phyloP scores from a whole-genome alignment of 2,329 filamentous ascomycete genomes.

The Penicillium sp. region DNA sequence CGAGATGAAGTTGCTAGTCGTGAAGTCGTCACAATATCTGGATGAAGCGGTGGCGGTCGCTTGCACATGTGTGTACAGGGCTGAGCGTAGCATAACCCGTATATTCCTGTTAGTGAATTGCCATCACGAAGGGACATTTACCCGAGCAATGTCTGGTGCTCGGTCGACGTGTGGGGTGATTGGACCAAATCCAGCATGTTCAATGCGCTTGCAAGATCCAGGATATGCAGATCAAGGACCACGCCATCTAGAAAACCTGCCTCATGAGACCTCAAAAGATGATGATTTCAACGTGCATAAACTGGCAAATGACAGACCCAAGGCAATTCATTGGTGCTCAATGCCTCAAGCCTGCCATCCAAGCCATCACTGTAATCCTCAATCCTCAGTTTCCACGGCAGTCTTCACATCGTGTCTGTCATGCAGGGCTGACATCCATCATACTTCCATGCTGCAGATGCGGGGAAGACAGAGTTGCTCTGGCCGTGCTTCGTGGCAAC shows the following conservation, averaged over 20 bases:
- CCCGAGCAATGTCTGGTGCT: background rate
- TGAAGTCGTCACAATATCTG: conserved; percentile 15
- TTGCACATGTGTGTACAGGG: background rate
- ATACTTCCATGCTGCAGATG: background rate
- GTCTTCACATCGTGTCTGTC: background rate
- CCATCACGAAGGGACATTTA: background rate
- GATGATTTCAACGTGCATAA: too few species aligned
- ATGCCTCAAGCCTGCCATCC: too few species aligned
- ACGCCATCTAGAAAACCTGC: too few species aligned
- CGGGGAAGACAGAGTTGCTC: background rate
- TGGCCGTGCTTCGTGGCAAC: background rate
- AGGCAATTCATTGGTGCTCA: too few species aligned
- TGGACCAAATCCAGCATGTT: conserved; percentile 11
- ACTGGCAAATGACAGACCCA: too few species aligned
- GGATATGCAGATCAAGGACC: background rate
- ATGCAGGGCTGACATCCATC: background rate
- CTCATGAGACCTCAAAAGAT: too few species aligned
- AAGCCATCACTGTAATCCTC: too few species aligned
- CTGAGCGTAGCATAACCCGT: background rate
- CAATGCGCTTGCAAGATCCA: conserved; percentile 1
- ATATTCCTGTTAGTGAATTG: background rate
- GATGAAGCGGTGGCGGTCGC: background rate
- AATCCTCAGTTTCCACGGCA: conserved; percentile 13
- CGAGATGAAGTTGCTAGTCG: conserved; percentile 14
- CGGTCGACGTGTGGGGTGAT: background rate